A percentile compares a stretch with the other conserved stretches of the same genome.
These are phyloP conservation scores for Leucogyrophana mollusca DNA, from an alignment of 768 basidiomycete genomes.

Conservation along the genomic window DNA sequence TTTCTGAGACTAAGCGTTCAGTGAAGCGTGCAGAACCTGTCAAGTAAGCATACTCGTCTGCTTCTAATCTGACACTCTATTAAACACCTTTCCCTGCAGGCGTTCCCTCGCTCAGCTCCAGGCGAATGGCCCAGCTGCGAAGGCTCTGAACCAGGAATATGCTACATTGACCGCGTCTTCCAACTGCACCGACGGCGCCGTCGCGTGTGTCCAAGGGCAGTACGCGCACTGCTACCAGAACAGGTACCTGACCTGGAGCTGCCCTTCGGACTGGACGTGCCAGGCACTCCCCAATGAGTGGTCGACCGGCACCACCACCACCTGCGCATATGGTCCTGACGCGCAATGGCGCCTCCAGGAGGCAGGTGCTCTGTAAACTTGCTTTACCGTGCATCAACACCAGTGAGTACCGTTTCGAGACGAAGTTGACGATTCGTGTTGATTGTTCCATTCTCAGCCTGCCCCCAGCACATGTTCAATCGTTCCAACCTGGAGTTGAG, in stretches of 20 bases:
- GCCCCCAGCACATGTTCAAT: not conserved
- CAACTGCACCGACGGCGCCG: slow-evolving; percentile 7
- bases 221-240: slow-evolving; percentile 9
- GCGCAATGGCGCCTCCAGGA: slow-evolving; percentile 7
- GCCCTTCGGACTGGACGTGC: slow-evolving; percentile 9
- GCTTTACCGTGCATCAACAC: no score
- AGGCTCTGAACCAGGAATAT: slow-evolving; percentile 10
- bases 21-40: not conserved
- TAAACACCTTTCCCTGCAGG: not conserved
- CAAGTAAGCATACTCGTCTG: not conserved
- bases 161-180: slow-evolving; percentile 6
- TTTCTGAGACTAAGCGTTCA: slow-evolving; percentile 7
- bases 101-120: slow-evolving; percentile 7
- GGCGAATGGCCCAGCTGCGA: slow-evolving; percentile 10
- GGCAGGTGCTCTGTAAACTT: slow-evolving; percentile 6
- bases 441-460: not conserved
- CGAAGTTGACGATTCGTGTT: not conserved
- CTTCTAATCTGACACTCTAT: not conserved
- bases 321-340: slow-evolving; percentile 6
- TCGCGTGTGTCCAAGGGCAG: slow-evolving; percentile 9
- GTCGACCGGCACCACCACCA: slow-evolving; percentile 10
- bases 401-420: not conserved
- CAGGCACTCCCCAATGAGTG: slow-evolving; percentile 11
- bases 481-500: not conserved
- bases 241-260: slow-evolving; percentile 4